phyloP scores from a whole-genome alignment of 2,329 filamentous ascomycete genomes.

The Diaporthe citrichinensis region DNA sequence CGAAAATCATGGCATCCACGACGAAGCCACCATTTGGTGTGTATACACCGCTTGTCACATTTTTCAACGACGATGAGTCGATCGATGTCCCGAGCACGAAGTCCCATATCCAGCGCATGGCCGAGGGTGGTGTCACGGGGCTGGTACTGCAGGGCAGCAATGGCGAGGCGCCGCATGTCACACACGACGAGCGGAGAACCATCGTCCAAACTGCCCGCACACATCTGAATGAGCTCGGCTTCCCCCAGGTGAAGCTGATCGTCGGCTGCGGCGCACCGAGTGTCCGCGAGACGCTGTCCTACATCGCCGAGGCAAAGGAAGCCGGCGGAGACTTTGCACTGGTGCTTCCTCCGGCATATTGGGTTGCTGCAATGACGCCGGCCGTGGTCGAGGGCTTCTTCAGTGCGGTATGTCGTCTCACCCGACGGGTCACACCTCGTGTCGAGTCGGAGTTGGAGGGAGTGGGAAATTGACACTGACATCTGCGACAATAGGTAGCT shows the following conservation, averaged over 20 bases:
- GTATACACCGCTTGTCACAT: conserved; percentile 12
- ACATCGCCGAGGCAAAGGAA: conserved; percentile 5
- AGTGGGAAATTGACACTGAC: neutral
- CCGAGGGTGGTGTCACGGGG: conserved; percentile 13
- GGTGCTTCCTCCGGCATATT: conserved; percentile 26
- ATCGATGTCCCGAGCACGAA: conserved; percentile 4
- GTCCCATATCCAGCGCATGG: conserved; percentile 18
- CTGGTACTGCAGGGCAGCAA: conserved; percentile 11
- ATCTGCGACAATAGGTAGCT: neutral
- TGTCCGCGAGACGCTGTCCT: conserved; percentile 13
- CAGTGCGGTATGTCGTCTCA: neutral
- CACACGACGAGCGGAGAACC: neutral
- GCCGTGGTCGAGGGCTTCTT: neutral
- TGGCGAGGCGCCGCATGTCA: conserved; percentile 28
- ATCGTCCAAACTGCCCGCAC: neutral
- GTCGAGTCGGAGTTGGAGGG: neutral
- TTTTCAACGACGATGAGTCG: conserved; percentile 29
- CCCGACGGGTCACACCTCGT: neutral
- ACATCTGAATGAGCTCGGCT: neutral
- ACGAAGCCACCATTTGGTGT: conserved; percentile 7
- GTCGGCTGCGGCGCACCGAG: conserved; percentile 20
- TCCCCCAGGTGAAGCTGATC: neutral
- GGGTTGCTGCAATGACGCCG: neutral
- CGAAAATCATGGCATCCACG: neutral
- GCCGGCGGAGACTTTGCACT: conserved; percentile 1